Evolutionary conservation across 192 early-diverging fungal species (phyloP).

Genomic region (Rhizophagus clarus): DNA sequence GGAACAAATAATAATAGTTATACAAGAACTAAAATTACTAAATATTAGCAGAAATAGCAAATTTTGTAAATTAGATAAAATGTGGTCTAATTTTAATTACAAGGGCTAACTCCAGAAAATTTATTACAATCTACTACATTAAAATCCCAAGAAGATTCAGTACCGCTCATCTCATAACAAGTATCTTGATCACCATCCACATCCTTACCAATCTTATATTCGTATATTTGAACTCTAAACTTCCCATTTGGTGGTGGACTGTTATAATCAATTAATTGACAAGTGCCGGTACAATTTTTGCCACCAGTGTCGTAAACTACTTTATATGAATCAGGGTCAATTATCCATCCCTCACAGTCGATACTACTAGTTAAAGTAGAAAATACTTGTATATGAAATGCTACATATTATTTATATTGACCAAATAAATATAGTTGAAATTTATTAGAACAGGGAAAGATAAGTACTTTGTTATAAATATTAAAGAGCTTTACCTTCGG

Average conservation of each 20-base stretch:
- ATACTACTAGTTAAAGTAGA: neutral
- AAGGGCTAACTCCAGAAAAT: neutral
- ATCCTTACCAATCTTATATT: neutral
- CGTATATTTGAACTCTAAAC: neutral
- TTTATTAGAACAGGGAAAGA: constrained; percentile 2
- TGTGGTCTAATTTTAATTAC: neutral
- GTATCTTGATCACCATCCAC: neutral
- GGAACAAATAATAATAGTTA: no score
- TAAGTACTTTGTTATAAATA: constrained; percentile 9
- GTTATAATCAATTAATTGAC: constrained; percentile 12
- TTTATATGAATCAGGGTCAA: neutral
- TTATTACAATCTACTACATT: constrained; percentile 5
- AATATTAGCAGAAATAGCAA: no score
- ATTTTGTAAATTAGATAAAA: no score
- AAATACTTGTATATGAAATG: neutral
- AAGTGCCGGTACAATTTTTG: neutral
- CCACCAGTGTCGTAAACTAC: neutral
- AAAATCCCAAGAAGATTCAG: neutral
- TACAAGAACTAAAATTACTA: no score
- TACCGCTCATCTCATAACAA: neutral
- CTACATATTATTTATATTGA: neutral
- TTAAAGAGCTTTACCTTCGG: neutral
- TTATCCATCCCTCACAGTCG: neutral
- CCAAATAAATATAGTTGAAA: neutral
- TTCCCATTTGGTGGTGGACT: neutral